phyloP scores from a whole-genome alignment of 495 filamentous ascomycete species.

The Symbiotaphrina buchneri region DNA sequence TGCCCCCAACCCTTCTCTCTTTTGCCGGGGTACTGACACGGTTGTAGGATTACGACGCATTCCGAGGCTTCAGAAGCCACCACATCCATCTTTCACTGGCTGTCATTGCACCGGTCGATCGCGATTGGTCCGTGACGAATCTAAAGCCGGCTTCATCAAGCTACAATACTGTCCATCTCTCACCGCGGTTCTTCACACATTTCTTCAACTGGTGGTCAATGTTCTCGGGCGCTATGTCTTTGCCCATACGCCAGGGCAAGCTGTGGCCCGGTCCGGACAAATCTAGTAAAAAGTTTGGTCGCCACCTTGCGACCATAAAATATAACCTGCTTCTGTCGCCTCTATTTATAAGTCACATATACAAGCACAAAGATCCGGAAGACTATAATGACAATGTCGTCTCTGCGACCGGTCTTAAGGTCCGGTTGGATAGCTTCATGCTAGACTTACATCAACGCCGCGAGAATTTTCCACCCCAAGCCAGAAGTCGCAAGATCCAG shows the following conservation, averaged over 20 bases:
- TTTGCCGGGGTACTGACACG: slow-evolving; percentile 8
- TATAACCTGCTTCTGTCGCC: slow-evolving; percentile 86
- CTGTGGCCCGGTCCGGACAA: slow-evolving; percentile 85
- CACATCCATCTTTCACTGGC: slow-evolving; percentile 89
- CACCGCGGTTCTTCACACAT: slow-evolving; percentile 88
- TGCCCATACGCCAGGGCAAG: slow-evolving; percentile 77
- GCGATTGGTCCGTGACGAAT: slow-evolving; percentile 58
- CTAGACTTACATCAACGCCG: slow-evolving; percentile 87
- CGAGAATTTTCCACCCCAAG: slow-evolving; percentile 67
- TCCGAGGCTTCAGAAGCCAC: slow-evolving; percentile 79
- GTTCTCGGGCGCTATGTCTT: slow-evolving; percentile 84
- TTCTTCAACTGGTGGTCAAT: slow-evolving; percentile 97
- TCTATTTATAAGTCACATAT: slow-evolving; percentile 85
- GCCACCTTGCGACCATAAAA: slow-evolving; percentile 91
- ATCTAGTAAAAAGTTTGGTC: slow-evolving; percentile 93
- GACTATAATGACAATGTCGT: slow-evolving; percentile 62
- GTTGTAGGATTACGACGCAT: slow-evolving; percentile 58
- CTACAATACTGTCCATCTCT: slow-evolving; percentile 88
- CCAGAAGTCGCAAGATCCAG: slow-evolving; percentile 45
- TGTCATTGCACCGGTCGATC: slow-evolving; percentile 57
- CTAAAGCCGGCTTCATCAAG: slow-evolving; percentile 52
- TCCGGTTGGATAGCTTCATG: slow-evolving; percentile 86
- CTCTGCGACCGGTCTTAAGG: slow-evolving; percentile 82
- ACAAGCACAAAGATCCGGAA: slow-evolving; percentile 92
- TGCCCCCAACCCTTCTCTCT: no score